These are phyloP conservation scores for Suhomyces sp. DNA, from an alignment of 805 yeast genomes.

Conservation along the genomic window DNA sequence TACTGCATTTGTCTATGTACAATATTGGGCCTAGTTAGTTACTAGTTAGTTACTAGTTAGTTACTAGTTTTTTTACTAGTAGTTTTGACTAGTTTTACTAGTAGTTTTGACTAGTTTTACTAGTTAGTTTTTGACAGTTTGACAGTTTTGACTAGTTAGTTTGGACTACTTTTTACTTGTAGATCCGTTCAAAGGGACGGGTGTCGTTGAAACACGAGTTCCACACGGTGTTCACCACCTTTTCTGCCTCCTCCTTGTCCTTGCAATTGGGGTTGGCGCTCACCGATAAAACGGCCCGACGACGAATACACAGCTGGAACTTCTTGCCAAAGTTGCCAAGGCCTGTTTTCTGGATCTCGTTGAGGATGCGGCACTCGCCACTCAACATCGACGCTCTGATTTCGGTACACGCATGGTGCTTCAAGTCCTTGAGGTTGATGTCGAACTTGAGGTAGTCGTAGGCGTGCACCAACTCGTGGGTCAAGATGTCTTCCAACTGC, in stretches of 20 bases:
- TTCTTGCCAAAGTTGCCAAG: slow-evolving; percentile 63
- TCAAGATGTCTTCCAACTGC: slow-evolving; percentile 84
- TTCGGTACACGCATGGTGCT: slow-evolving; percentile 96
- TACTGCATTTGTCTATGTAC: too few relatives aligned
- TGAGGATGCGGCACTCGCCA: slow-evolving; percentile 92
- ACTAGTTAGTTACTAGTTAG: too few relatives aligned
- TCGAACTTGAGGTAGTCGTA: slow-evolving; percentile 87
- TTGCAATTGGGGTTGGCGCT: slow-evolving; percentile 82
- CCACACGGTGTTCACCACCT: slow-evolving; percentile 84
- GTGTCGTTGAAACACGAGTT: slow-evolving; percentile 92
- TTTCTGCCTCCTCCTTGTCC: slow-evolving; percentile 67
- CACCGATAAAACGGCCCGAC: slow-evolving; percentile 86
- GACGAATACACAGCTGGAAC: slow-evolving; percentile 84
- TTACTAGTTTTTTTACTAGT: too few relatives aligned
- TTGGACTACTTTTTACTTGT: slow-evolving; percentile 44
- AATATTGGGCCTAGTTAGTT: too few relatives aligned
- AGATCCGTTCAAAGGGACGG: slow-evolving; percentile 91
- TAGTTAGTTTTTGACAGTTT: too few relatives aligned
- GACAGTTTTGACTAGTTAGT: too few relatives aligned
- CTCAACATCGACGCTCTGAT: slow-evolving; percentile 88
- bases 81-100: too few relatives aligned
- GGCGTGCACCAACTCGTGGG: slow-evolving; percentile 92
- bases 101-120: too few relatives aligned
- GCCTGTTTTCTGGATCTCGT: slow-evolving; percentile 65
- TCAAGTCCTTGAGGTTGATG: slow-evolving; percentile 78